Conservation (phyloP, 75 land plant genomes). For the Cupressus sempervirens region DNA sequence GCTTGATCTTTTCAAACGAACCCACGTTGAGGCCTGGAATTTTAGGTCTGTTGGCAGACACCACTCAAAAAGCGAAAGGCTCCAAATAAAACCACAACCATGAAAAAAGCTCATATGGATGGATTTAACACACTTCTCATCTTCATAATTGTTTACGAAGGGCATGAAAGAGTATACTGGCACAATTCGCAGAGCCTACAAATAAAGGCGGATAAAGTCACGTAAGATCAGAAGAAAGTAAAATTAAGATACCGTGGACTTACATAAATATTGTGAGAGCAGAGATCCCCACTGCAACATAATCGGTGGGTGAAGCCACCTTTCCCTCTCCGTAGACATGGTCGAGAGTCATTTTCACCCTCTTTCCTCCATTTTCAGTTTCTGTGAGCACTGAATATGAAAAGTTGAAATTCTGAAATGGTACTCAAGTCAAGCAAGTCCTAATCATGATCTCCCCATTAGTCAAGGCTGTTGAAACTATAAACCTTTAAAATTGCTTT, state of each 20-base stretch:
- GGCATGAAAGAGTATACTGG: not conserved
- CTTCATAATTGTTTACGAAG: not conserved
- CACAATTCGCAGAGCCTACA: not conserved
- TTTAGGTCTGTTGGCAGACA: not conserved
- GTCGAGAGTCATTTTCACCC: not conserved
- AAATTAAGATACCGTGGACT: not conserved
- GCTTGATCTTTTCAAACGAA: not conserved
- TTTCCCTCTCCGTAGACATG: not conserved
- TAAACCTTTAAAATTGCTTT: no score
- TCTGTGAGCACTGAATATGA: not conserved
- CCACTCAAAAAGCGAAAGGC: not conserved
- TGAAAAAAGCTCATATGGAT: not conserved
- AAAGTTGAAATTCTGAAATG: not conserved
- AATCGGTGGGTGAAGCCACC: not conserved
- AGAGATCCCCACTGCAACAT: not conserved
- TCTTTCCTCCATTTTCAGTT: not conserved
- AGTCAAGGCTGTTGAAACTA: no score
- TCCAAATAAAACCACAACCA: not conserved
- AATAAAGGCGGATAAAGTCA: not conserved
- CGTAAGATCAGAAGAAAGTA: not conserved
- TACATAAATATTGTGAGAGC: not conserved
- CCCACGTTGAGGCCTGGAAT: not conserved
- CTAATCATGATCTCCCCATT: no score
- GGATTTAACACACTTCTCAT: not conserved
- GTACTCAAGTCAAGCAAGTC: not conserved